Conservation (phyloP, 768 basidiomycete species). For the Grammothele lineata region DNA sequence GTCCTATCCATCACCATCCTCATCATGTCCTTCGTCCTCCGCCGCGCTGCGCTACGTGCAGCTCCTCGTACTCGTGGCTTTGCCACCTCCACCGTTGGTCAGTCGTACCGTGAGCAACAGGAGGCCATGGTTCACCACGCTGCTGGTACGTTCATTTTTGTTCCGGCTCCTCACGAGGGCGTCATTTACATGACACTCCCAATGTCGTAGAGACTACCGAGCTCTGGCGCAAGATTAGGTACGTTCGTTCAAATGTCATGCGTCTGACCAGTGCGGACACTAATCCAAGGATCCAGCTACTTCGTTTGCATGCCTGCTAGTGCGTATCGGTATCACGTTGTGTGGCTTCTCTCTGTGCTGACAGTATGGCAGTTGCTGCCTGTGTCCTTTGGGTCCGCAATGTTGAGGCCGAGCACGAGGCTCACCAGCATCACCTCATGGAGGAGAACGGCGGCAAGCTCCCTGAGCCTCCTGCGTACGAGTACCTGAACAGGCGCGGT, state of each 20-base stretch:
- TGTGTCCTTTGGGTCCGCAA: conserved; percentile 44
- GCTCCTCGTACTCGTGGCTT: conserved; percentile 29
- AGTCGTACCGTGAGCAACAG: conserved; percentile 20
- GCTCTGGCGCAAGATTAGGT: conserved; percentile 89
- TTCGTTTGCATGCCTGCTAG: conserved; percentile 74
- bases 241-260: conserved; percentile 15
- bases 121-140: conserved; percentile 20
- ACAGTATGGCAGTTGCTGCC: conserved; percentile 19
- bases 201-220: conserved; percentile 63
- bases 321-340: conserved; percentile 33
- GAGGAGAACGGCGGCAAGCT: conserved; percentile 69
- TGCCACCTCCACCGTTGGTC: conserved; percentile 22
- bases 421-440: conserved; percentile 66
- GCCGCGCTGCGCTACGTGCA: conserved; percentile 46
- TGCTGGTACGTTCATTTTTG: conserved; percentile 17
- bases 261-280: background rate
- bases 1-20: conserved; percentile 12
- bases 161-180: background rate
- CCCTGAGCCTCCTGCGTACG: conserved; percentile 66
- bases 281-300: conserved; percentile 40
- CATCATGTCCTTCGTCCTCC: conserved; percentile 36
- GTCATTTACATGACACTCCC: no score
- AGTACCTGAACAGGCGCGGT: conserved; percentile 70
- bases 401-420: conserved; percentile 59
- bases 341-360: background rate